Conservation (phyloP, 2,329 filamentous ascomycete species). For the Microsporum audouinii region DNA sequence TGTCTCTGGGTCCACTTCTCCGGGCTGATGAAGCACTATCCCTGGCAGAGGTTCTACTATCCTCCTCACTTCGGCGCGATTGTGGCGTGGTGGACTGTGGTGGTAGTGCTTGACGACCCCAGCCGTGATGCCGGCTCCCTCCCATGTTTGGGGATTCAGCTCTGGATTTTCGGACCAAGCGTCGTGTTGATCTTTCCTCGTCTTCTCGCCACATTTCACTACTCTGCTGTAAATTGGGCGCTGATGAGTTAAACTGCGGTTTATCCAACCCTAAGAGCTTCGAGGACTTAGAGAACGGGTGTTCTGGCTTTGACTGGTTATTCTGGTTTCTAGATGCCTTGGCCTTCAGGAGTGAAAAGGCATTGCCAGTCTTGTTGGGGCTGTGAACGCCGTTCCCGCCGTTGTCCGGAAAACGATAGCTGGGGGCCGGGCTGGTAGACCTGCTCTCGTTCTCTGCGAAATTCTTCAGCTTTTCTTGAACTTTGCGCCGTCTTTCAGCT, state of each 20-base stretch:
- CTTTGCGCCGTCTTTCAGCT: conserved; percentile 36
- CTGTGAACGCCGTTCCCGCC: conserved; percentile 20
- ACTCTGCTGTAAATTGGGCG: conserved; percentile 23
- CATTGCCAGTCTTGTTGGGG: conserved; percentile 28
- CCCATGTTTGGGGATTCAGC: conserved; percentile 29
- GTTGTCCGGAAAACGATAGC: conserved; percentile 1
- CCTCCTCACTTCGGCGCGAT: conserved; percentile 24
- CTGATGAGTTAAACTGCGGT: conserved; percentile 23
- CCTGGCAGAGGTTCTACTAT: conserved; percentile 19
- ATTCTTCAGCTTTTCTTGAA: conserved; percentile 38
- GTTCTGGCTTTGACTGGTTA: conserved; percentile 21
- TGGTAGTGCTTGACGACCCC: conserved; percentile 4
- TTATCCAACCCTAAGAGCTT: conserved; percentile 33
- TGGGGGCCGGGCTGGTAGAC: conserved; percentile 32
- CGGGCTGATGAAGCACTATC: conserved; percentile 29
- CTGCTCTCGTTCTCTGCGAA: conserved; percentile 34
- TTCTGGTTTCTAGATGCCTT: conserved; percentile 27
- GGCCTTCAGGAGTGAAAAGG: conserved; percentile 36
- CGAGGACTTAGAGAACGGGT: conserved; percentile 26
- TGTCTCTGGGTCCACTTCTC: conserved; percentile 36
- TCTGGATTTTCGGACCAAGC: conserved; percentile 27
- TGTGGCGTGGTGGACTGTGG: conserved; percentile 10
- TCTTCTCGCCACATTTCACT: conserved; percentile 31
- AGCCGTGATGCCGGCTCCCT: conserved; percentile 16
- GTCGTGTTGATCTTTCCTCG: conserved; percentile 23